These are phyloP conservation scores for Curvularia spicifera DNA, from an alignment of 2,329 filamentous ascomycete genomes.

Conservation along the genomic window DNA sequence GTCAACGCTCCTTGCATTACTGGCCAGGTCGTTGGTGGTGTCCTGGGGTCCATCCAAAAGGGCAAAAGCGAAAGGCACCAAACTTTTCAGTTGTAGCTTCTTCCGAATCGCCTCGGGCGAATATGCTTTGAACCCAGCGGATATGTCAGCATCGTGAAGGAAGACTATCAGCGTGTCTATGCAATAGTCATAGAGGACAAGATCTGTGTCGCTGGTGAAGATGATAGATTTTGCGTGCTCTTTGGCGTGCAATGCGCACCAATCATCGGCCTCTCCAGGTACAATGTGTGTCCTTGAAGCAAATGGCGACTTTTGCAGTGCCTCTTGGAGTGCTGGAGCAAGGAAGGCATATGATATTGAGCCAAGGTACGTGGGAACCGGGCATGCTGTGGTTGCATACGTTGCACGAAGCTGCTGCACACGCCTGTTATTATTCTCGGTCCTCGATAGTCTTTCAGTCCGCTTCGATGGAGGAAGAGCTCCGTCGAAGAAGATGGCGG, in stretches of 20 bases:
- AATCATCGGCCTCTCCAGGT: constrained; percentile 83
- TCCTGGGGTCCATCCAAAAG: constrained; percentile 44
- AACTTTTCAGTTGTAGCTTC: constrained; percentile 52
- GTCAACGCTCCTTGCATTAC: constrained; percentile 32
- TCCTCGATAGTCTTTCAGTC: constrained; percentile 65
- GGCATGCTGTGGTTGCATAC: constrained; percentile 34
- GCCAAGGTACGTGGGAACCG: constrained; percentile 37
- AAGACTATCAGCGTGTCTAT: constrained; percentile 68
- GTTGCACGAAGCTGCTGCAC: constrained; percentile 59
- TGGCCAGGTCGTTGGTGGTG: constrained; percentile 37
- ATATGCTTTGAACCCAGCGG: constrained; percentile 47
- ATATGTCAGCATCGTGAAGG: constrained; percentile 66
- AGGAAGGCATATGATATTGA: constrained; percentile 69
- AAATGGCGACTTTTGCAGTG: constrained; percentile 58
- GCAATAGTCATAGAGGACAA: constrained; percentile 76
- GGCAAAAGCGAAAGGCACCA: constrained; percentile 52
- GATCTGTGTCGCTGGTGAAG: constrained; percentile 86
- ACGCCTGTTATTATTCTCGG: constrained; percentile 63
- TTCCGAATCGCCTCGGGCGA: constrained; percentile 54
- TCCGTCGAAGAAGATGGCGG: constrained; percentile 85
- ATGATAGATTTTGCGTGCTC: constrained; percentile 64
- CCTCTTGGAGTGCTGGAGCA: constrained; percentile 77
- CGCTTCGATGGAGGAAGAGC: constrained; percentile 73
- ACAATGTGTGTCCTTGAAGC: constrained; percentile 64
- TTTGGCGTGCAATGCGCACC: constrained; percentile 72